Evolutionary conservation across 768 basidiomycete species (phyloP), one percentile per base, ranked within the genome.

Genomic region (Leucocoprinus leucothites): DNA sequence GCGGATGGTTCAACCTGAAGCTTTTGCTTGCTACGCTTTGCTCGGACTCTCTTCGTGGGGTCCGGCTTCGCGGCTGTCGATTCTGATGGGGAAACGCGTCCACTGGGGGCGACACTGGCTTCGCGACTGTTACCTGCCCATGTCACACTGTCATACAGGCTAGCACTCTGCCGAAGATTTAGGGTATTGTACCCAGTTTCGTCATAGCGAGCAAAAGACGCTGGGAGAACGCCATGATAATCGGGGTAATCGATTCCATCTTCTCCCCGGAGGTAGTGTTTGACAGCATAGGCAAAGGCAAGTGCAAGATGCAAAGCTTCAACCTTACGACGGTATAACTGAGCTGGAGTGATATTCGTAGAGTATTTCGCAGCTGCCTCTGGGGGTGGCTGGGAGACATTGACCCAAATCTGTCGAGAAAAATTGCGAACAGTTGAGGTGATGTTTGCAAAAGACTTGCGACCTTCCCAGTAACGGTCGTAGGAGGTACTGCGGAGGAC

Each of bases 381-480:
- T 3, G 82, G 82, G 3, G 89, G 87, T 6, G 63, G 67, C 28
- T 85, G 74, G n/a, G 78, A 75, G 51, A 86, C 85, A 60, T 88
- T 82, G 53, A 94, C 69, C 93, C 93, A 95, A 46, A 93, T 72
- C 61, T 86, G 78, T 22, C 91, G 85, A 9, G 86, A 70, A 45
- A 94, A 77, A 67, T 87, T 92, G 58, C 91, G 88, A 51, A 84
- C 82, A 64, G 86, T 84, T 13, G 91, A 80, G 9, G 80, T 82
- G 53, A 95, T 67, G 7, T 82, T 62, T 0, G 87, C 85, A 64
- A 94, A 94, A 41, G 85, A 82, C 68, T 90, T 96, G 60, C 94
- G 78, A 46, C 94, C 94, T 73, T 94, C 93, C 79, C 86, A 91
- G 63, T 86, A 92, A 31, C 90, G 85, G 62, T 93, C 89, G 61